Conservation (phyloP, 352 stramenopile species). For the Phytophthora citrophthora region DNA sequence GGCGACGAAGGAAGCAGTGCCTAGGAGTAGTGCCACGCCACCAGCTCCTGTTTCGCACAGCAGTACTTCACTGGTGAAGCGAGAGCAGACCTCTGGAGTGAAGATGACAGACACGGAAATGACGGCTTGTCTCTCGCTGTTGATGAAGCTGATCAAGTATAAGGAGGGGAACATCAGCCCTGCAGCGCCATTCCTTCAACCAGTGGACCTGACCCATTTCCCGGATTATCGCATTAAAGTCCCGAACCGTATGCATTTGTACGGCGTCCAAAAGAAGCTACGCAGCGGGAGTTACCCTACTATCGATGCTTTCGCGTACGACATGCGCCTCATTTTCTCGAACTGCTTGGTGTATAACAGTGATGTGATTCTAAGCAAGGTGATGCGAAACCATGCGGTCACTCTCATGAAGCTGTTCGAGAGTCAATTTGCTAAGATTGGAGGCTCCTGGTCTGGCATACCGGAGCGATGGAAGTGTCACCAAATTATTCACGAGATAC, state of each 20-base stretch:
- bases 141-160: slow-evolving; percentile 90
- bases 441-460: slow-evolving; percentile 69
- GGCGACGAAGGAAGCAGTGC: slow-evolving; percentile 1
- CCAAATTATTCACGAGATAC: slow-evolving; percentile 80
- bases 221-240: slow-evolving; percentile 89
- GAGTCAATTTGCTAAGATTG: slow-evolving; percentile 71
- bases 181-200: slow-evolving; percentile 80
- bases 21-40: background rate
- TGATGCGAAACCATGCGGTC: slow-evolving; percentile 85
- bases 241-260: slow-evolving; percentile 84
- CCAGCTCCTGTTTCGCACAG: slow-evolving; percentile 11
- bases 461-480: slow-evolving; percentile 86
- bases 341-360: slow-evolving; percentile 91
- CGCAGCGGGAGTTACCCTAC: slow-evolving; percentile 71
- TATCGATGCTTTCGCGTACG: slow-evolving; percentile 71
- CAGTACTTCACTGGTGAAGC: slow-evolving; percentile 36
- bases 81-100: slow-evolving; percentile 14
- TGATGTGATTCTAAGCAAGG: slow-evolving; percentile 81
- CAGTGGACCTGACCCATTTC: slow-evolving; percentile 83
- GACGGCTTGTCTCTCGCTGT: slow-evolving; percentile 57
- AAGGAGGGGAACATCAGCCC: slow-evolving; percentile 78
- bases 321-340: slow-evolving; percentile 87
- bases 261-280: slow-evolving; percentile 87
- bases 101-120: slow-evolving; percentile 71
- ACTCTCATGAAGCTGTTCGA: slow-evolving; percentile 89